phyloP scores from a whole-genome alignment of 306 rosid species.

The Erythrophleum fordii region DNA sequence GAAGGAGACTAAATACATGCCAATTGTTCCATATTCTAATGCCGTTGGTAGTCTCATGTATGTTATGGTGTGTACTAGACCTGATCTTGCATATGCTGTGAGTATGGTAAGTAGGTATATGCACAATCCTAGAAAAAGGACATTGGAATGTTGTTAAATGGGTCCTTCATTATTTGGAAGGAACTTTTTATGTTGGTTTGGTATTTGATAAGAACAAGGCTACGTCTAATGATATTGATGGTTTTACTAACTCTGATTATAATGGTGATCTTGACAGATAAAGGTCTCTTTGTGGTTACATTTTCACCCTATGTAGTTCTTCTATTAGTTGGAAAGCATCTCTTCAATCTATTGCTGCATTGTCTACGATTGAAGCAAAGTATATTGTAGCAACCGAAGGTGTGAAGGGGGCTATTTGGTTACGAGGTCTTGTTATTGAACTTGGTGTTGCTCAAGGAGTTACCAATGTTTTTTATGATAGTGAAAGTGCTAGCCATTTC shows the following conservation, averaged over 20 bases:
- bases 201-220: not conserved
- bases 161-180: not conserved
- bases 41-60: too few species aligned
- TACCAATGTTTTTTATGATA: too few species aligned
- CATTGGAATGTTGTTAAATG: not conserved
- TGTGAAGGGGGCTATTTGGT: too few species aligned
- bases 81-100: not conserved
- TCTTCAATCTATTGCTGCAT: not conserved
- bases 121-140: not conserved
- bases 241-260: not conserved
- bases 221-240: not conserved
- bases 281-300: not conserved
- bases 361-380: too few species aligned
- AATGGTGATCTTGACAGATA: not conserved
- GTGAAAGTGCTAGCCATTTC: too few species aligned
- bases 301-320: not conserved
- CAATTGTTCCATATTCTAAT: too few species aligned
- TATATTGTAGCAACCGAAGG: too few species aligned
- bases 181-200: not conserved
- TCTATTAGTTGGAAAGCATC: not conserved
- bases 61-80: not conserved
- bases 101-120: not conserved
- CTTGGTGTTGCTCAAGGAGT: too few species aligned
- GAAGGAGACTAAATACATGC: too few species aligned
- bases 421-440: too few species aligned